These are phyloP conservation scores for Lipomyces sp. DNA, from an alignment of 805 yeast genomes.

Conservation along the genomic window DNA sequence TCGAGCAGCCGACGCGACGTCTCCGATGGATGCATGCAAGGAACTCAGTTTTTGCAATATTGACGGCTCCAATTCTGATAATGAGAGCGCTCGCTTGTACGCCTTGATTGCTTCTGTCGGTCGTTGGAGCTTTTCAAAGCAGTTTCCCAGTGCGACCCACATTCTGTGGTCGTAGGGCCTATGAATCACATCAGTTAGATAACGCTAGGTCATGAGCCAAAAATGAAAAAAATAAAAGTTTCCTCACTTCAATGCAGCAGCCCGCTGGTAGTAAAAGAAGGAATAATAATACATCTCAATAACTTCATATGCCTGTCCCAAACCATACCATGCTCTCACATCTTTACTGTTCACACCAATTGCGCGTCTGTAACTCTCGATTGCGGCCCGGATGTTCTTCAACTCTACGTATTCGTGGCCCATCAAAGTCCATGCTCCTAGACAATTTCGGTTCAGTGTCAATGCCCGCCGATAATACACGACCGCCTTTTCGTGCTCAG, in stretches of 20 bases:
- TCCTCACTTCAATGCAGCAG: constrained; percentile 69
- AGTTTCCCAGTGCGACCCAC: constrained; percentile 95
- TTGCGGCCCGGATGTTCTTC: constrained; percentile 96
- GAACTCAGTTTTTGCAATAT: constrained; percentile 70
- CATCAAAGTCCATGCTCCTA: constrained; percentile 97
- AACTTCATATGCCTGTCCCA: constrained; percentile 98
- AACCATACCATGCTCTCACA: constrained; percentile 96
- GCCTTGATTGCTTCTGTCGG: constrained; percentile 75
- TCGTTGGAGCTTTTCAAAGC: constrained; percentile 80
- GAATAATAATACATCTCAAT: constrained; percentile 94
- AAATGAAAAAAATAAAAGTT: neutral
- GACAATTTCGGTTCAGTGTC: constrained; percentile 73
- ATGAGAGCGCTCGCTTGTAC: constrained; percentile 73
- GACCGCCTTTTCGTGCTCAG: constrained; percentile 94
- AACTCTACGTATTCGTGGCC: constrained; percentile 98
- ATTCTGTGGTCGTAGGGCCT: constrained; percentile 83
- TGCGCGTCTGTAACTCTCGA: constrained; percentile 91
- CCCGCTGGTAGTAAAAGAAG: constrained; percentile 86
- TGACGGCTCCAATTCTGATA: constrained; percentile 59
- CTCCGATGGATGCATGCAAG: constrained; percentile 63
- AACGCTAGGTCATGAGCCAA: neutral
- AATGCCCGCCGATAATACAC: constrained; percentile 90
- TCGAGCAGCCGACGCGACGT: constrained; percentile 57
- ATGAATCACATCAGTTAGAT: neutral
- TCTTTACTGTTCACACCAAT: constrained; percentile 88